Percentiles rank a stretch among this genome's conserved stretches.
These are phyloP conservation scores for Haplosporangium gracile DNA, from an alignment of 192 early-diverging fungal genomes.

Conservation along the genomic window DNA sequence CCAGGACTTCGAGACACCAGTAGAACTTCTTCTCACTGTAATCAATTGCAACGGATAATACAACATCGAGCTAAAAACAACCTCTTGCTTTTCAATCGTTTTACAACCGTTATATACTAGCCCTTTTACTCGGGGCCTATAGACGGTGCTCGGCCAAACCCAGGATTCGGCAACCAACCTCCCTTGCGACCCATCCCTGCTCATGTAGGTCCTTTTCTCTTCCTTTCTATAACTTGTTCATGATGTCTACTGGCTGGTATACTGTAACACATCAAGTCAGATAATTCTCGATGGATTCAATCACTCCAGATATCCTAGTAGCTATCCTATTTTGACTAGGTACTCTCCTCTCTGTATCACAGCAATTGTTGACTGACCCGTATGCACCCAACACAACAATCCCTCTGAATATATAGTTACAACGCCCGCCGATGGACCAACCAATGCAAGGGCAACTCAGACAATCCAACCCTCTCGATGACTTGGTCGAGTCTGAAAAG, in stretches of 20 bases:
- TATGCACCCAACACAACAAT: not conserved
- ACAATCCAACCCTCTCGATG: slow-evolving; percentile 58
- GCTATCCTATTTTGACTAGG: not conserved
- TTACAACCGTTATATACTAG: not conserved
- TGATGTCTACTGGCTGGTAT: not conserved
- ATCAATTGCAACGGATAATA: not conserved
- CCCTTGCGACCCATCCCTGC: slow-evolving; percentile 41
- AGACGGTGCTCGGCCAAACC: slow-evolving; percentile 18
- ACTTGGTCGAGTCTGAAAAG: slow-evolving; percentile 66
- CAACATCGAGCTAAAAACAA: not conserved
- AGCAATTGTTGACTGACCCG: not conserved
- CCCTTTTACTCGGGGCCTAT: slow-evolving; percentile 24
- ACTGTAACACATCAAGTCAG: not conserved
- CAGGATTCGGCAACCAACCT: slow-evolving; percentile 27
- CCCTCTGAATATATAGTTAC: slow-evolving; percentile 25
- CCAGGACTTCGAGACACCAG: not conserved
- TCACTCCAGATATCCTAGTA: not conserved
- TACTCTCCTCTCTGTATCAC: not conserved
- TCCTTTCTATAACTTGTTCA: not conserved
- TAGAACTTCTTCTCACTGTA: not conserved
- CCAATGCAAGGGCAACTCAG: not conserved
- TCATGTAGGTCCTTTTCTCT: slow-evolving; percentile 30
- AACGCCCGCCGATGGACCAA: slow-evolving; percentile 43
- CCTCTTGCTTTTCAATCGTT: not conserved
- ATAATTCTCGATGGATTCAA: not conserved